Base-by-base conservation (phyloP, 1,284 basidiomycete genomes). In the Vanrija sp. region DNA sequence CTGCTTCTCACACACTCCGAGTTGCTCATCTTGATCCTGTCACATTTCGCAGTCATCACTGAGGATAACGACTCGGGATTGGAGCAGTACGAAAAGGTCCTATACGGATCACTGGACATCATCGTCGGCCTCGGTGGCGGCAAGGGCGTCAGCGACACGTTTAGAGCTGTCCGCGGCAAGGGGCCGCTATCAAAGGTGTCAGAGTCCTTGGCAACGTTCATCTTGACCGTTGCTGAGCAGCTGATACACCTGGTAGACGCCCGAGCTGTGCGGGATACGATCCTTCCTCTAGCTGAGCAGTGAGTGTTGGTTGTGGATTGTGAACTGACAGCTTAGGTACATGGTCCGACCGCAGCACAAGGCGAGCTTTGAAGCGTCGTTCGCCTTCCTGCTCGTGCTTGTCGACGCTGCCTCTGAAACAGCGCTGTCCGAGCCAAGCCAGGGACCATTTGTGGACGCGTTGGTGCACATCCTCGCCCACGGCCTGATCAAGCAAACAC, bases 41-140 rank as follows among this genome's bases (percentile, higher is more conserved):
- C 54, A 18, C 53, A 55, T 23, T 67, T 68, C 41, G 43, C 66
- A 0, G 51, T 57, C 10, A 35, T 65, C 9, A 55, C 55, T 2
- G 57, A 59, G 9, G 47, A 39, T 6, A 51, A 53, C 7, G 43
- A 54, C n/a, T 56, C 54, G 16, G 57, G 50, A 0, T 41, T 57
- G 3, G 65, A 66, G 24, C 46, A 56, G 8, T 68, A 66, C 45
- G 62, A 71, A 18, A 46, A 57, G 23, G 41, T 67, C 3, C 41
- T 71, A 15, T 64, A 62, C 53, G 70, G 68, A 0, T 60, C 49
- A 12, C 56, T 69, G 4, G 70, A 72, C 43, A 45, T 72, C 19
- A 41, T 68, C 7, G 62, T 56, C 14, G 60, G 49, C 41, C 38
- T 55, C 8, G 42, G 45, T 2, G 24, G 19, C n/a, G n/a, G 38